phyloP scores from a whole-genome alignment of 2,329 filamentous ascomycete species.

The Didymellaceae sp. region DNA sequence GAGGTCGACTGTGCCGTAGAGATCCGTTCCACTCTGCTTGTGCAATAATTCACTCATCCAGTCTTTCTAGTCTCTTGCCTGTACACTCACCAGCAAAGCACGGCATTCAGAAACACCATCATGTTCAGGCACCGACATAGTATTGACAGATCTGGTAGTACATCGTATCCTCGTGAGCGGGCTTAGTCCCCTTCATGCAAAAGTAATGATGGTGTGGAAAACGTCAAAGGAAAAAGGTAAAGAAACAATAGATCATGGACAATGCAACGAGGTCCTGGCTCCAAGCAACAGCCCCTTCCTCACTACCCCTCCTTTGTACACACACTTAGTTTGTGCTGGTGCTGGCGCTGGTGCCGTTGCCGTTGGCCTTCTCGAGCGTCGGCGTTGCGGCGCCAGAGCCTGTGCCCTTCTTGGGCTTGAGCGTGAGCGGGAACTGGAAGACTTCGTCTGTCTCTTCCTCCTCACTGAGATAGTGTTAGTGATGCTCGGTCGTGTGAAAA shows the following conservation, averaged over 20 bases:
- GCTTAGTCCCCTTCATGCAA: conserved; percentile 3
- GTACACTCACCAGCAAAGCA: too few species aligned
- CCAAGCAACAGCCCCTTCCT: too few species aligned
- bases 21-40: too few species aligned
- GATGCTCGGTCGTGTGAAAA: background rate
- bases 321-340: conserved; percentile 24
- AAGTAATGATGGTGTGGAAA: conserved; percentile 7
- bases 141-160: conserved; percentile 22
- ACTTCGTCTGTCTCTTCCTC: conserved; percentile 92
- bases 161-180: conserved; percentile 15
- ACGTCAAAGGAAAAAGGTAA: conserved; percentile 5
- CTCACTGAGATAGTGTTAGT: conserved; percentile 57
- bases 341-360: too few species aligned
- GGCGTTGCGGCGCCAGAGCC: conserved; percentile 42
- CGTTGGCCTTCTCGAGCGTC: conserved; percentile 38
- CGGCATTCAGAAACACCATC: too few species aligned
- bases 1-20: too few species aligned
- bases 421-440: conserved; percentile 73
- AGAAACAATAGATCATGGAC: conserved; percentile 3
- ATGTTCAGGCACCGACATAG: conserved; percentile 11
- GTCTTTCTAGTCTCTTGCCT: too few species aligned
- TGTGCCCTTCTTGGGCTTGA: conserved; percentile 57
- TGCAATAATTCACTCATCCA: too few species aligned
- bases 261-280: too few species aligned
- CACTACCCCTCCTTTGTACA: background rate